Evolutionary conservation across 192 early-diverging fungal genomes (phyloP).

Genomic region (Gigaspora rosea): DNA sequence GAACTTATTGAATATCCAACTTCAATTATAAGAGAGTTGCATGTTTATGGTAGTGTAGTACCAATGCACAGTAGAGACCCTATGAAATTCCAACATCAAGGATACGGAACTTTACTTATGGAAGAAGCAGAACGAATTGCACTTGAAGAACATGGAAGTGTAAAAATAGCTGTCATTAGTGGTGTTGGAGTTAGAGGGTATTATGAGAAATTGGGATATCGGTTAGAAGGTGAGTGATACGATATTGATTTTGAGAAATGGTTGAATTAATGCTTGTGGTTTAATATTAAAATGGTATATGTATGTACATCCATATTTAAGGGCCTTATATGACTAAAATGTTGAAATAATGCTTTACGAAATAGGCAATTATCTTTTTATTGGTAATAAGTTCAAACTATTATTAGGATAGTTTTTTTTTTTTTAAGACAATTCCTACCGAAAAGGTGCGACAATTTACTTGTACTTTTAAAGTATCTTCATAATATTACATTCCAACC

Average conservation of each 20-base stretch:
- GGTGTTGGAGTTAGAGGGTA: constrained; percentile 98
- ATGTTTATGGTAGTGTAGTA: constrained; percentile 97
- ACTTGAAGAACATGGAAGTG: constrained; percentile 92
- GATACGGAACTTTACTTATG: constrained; percentile 98
- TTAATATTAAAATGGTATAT: background rate
- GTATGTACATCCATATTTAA: background rate
- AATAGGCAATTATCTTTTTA: no score
- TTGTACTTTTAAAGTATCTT: no score
- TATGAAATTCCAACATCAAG: constrained; percentile 99
- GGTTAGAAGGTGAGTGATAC: constrained; percentile 69
- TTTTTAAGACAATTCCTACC: no score
- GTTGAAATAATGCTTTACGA: background rate
- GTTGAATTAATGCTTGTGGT: background rate
- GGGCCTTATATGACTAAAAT: background rate
- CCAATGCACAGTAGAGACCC: constrained; percentile 96
- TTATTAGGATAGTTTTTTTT: no score
- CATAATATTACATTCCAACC: no score
- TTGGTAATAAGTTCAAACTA: no score
- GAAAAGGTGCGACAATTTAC: no score
- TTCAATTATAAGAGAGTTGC: constrained; percentile 95
- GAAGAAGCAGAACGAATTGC: constrained; percentile 99
- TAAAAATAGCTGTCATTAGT: constrained; percentile 94
- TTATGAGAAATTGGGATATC: constrained; percentile 95
- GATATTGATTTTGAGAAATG: background rate
- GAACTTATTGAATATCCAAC: constrained; percentile 82